Conservation (phyloP, 805 yeast species). For the Lachancea nothofagi region DNA sequence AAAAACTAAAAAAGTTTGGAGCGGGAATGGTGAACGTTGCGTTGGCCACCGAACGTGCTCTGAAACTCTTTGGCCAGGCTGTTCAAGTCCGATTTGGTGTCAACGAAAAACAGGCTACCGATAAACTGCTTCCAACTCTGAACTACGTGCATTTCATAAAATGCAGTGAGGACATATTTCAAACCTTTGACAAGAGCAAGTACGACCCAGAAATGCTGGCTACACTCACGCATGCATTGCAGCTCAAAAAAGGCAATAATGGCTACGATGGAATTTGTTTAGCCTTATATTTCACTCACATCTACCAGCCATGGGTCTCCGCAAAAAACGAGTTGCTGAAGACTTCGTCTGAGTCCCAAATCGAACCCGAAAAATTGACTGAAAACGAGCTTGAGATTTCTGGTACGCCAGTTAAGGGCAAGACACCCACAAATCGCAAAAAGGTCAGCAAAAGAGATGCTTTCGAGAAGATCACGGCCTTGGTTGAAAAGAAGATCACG, state of each 20-base stretch:
- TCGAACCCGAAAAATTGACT: not conserved
- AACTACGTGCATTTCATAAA: constrained; percentile 23
- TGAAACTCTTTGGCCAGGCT: constrained; percentile 20
- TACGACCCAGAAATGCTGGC: constrained; percentile 19
- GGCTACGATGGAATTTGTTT: constrained; percentile 30
- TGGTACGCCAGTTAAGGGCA: constrained; percentile 8
- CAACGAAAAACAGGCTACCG: constrained; percentile 27
- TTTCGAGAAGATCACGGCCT: constrained; percentile 25
- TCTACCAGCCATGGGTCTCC: constrained; percentile 22
- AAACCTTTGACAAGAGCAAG: constrained; percentile 15
- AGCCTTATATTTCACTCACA: constrained; percentile 27
- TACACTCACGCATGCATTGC: constrained; percentile 25
- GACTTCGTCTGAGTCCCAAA: not conserved
- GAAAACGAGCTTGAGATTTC: not conserved
- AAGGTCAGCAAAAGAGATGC: constrained; percentile 33
- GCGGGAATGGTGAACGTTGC: constrained; percentile 57
- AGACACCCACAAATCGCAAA: constrained; percentile 19
- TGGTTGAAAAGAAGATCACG: constrained; percentile 26
- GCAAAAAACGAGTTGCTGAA: not conserved
- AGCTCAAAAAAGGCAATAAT: constrained; percentile 29
- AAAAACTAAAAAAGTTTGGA: constrained; percentile 71
- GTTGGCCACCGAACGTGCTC: constrained; percentile 27
- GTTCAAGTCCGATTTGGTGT: constrained; percentile 17
- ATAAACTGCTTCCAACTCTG: constrained; percentile 23
- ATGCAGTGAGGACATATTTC: constrained; percentile 19